Base-by-base conservation (phyloP, 192 early-diverging fungal genomes). In the Mortierella hygrophila region DNA sequence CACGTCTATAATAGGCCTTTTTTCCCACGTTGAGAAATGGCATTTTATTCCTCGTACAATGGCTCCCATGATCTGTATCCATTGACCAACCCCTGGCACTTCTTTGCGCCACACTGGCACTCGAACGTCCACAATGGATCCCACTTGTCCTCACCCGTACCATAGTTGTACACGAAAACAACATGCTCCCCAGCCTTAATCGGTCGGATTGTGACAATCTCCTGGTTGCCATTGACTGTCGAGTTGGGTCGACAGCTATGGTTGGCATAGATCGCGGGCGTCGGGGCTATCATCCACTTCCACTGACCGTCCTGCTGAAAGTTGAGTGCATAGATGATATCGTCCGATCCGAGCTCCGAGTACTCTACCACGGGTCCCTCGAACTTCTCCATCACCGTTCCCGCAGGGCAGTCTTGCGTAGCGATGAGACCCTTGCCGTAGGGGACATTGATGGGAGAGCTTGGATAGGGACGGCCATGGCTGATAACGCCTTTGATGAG, bases 81-180 rank as follows among this genome's bases (percentile, higher is more conserved):
- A 20, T 77, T 49, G 26, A 77, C 46, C 46, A 47, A 49, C 16
- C 76, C 76, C 21, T 69, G 60, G 40, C 76, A 77, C 10, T 70
- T 77, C 46, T 68, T 69, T 26, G 76, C 76, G 1, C 65, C 76
- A 23, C 76, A 77, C 47, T 77, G 44, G 68, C 76, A 77, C 13
- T 77, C 44, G 46, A 77, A 77, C 21, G 76, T 77, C 76, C 76
- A 77, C 29, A 77, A 6, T 9, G 76, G 76, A 23, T 77, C 76
- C 76, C 76, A 77, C 41, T 68, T 68, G 4, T 77, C 42, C 1
- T 77, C 65, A 11, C 32, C 68, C 9, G 65, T 77, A 1, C 44
- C 76, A 10, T 32, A 42, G 46, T 77, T 77, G 35, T 77, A 77
- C 2, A 77, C 0, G 70, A n/a, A 77, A 16, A 3, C 6, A 13